These are phyloP conservation scores for Colletotrichum falcatum DNA, from an alignment of 2,329 filamentous ascomycete species.

Conservation along the genomic window DNA sequence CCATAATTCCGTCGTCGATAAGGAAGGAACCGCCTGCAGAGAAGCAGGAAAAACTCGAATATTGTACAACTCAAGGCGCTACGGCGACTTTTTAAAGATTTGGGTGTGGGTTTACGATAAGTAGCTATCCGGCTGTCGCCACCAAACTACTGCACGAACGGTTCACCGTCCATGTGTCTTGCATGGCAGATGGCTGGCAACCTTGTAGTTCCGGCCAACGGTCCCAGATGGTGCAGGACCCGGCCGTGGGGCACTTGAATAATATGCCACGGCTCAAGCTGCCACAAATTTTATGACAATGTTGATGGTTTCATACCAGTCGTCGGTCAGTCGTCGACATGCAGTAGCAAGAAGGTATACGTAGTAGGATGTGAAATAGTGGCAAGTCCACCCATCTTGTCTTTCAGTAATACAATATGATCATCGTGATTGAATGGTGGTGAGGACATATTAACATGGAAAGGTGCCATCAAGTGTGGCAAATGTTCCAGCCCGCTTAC, in stretches of 20 bases:
- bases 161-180: background rate
- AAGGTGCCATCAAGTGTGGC: background rate
- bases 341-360: background rate
- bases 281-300: background rate
- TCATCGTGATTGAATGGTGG: background rate
- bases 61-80: background rate
- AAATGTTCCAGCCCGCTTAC: background rate
- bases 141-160: background rate
- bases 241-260: background rate
- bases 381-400: background rate
- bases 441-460: background rate
- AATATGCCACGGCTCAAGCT: background rate
- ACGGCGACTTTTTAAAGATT: background rate
- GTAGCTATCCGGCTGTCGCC: background rate
- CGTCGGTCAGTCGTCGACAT: background rate
- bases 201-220: background rate
- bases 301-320: background rate
- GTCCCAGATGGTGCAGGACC: background rate
- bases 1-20: background rate
- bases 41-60: background rate
- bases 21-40: background rate
- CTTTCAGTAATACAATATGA: background rate
- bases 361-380: background rate
- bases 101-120: background rate
- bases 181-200: constrained; percentile 3